Evolutionary conservation across 495 filamentous ascomycete genomes (phyloP), one percentile per base, ranked within the genome.

Genomic region (Cryomyces minteri): DNA sequence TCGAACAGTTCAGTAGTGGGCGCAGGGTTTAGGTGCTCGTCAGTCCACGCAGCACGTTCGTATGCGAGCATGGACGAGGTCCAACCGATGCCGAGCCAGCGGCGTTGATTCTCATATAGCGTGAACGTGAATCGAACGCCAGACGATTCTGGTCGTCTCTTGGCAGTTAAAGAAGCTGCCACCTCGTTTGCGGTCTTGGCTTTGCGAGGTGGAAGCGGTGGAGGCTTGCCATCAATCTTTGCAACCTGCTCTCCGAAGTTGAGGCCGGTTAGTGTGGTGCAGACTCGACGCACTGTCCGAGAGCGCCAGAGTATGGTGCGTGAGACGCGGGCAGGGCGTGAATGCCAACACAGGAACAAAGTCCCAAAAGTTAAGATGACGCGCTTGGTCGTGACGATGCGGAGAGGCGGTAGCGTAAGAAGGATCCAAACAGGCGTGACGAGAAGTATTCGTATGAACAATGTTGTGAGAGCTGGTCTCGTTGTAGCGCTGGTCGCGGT

Each of bases 11-110:
- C 83, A 45, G 82, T 86, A 1, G 77, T 61, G 4, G 84, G 77
- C 18, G 83, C 77, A 0, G 77, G 48, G 49, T 94, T 90, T 41
- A 94, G 70, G 58, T 95, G 84, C 59, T 99, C 92, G 55, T 99
- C 90, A 5, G 92, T 95, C 87, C 88, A 99, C 1, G 88, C 67
- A 5, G 76, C 72, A 32, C 90, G 73, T 56, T 99, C 90, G 50
- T 94, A 84, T 0, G 84, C 76, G 50, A 98, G 82, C 32, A 96
- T 62, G 5, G 79, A 90, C 9, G 78, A 79, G 0, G 92, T 96
- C 90, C 90, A 99, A 4, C 90, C 90, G 14, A 96, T 68, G 2
- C 87, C 92, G 9, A 96, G 60, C 90, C 90, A 99, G 36, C 90
- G 76, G 28, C 90, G 78, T 60, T 99, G 88, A 51, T 99, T 99